Base-by-base conservation (phyloP, 2,329 filamentous ascomycete species). In the Lithohypha guttulata region DNA sequence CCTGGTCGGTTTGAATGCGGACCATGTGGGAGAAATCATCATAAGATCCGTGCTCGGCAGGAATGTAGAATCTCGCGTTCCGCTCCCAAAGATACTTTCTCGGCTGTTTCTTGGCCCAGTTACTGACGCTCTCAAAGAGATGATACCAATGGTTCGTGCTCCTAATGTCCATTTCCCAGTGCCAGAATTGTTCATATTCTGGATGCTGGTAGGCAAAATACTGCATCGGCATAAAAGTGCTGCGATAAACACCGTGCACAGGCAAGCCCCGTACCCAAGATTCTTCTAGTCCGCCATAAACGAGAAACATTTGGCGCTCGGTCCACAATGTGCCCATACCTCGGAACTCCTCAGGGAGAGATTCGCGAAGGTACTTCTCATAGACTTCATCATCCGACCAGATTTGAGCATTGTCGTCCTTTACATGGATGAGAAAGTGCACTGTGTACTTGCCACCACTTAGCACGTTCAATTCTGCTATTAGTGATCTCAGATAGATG, bases 141-240 rank as follows among this genome's bases (percentile, higher is more conserved):
- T 84, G 75, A 49, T 81, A 86, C 64, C 83, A 89, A 60, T 94
- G 85, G 23, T 86, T 85, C 0, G 82, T 91, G 59, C 93, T 93
- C 20, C 85, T 79, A 30, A 87, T 77, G 53, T 94, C 86, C 79
- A 93, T 89, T 59, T 94, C 86, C 84, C 86, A 93, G 50, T 93
- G 84, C 86, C 86, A 94, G 60, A 86, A 85, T 62, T 78, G 84
- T 33, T 93, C 84, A 55, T 87, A 94, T 58, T 93, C 86, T 1
- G 84, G 82, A 59, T 94, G 86, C 52, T 77, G 73, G 54, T 87
- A 78, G 4, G 87, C 84, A 57, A 96, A 96, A 59, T 89, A 83
- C 55, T 95, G 87, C 66, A 96, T 79, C 0, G 87, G 85, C 84
- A 96, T 93, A 53, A 86, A 85, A 7, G 91, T 75, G 39, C 84